Evolutionary conservation across 257 asterid species (phyloP).

Genomic region (Forsythia suspensa): DNA sequence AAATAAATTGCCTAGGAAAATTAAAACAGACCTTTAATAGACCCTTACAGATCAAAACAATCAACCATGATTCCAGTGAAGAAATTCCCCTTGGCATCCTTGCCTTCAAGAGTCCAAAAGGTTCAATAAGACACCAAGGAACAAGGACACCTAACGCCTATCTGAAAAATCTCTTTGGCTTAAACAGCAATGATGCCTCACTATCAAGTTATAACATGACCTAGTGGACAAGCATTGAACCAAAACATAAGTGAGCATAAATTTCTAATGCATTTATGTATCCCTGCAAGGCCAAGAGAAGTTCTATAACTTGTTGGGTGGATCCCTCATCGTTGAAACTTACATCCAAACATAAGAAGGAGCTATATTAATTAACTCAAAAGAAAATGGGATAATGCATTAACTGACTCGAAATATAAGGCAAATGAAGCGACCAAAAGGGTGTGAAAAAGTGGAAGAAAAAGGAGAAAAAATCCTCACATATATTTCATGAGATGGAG

Average conservation of each 20-base stretch:
- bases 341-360: not conserved
- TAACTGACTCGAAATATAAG: not conserved
- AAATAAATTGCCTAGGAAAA: not conserved
- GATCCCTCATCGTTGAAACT: not conserved
- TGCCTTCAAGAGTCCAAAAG: not conserved
- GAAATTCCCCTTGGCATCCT: slow-evolving; percentile 4
- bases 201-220: not conserved
- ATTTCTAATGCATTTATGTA: not conserved
- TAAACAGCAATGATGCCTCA: not conserved
- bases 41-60: not conserved
- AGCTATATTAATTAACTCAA: not conserved
- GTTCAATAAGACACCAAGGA: not conserved
- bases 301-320: not conserved
- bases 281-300: not conserved
- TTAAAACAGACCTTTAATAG: not conserved
- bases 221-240: not conserved
- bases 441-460: not conserved
- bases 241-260: not conserved
- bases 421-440: not conserved
- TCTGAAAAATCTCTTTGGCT: not conserved
- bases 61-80: not conserved
- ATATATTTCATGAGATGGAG: not conserved
- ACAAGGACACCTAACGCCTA: not conserved
- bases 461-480: not conserved
- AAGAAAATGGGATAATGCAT: not conserved